Evolutionary conservation across 495 filamentous ascomycete species (phyloP), one percentile per base, ranked within the genome.

Genomic region (Xylaria telfairii): DNA sequence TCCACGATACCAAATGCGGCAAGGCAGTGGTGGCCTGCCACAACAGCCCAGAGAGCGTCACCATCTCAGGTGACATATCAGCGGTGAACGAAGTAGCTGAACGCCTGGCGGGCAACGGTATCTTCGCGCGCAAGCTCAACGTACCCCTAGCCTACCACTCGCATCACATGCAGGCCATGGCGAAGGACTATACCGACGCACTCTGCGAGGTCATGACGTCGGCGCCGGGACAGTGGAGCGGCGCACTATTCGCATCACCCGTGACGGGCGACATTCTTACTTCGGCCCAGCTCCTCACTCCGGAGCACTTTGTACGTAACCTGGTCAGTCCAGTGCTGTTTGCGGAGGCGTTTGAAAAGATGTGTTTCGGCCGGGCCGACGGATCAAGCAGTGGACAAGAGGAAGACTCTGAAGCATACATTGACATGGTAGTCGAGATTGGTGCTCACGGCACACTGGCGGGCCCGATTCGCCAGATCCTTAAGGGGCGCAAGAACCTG

Each of bases 101-200:
- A 1, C 47, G 68, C 19, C 34, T 83, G 0, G 70, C 80, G 42
- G 32, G 53, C 2, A 75, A 82, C 6, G 76, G 74, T 8, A 69
- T 81, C 57, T 85, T 82, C 75, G 79, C 74, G 0, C 65, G 83
- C 9, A 72, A 75, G 0, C 77, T 87, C 1, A 76, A 78, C 24
- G 81, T 85, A 1, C 72, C 77, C 5, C 71, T 73, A 0, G 84
- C 84, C 0, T 87, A 83, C 68, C 85, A 87, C 51, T 84, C 83
- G 0, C 71, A 74, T 39, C 84, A 86, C 71, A 85, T 86, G 83
- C 47, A 75, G 28, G 44, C 72, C 17, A 72, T 87, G 26, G 79
- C 80, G 0, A 72, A 79, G 5, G 75, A 76, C 2, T 86, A 86
- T 41, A 76, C 77, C 53, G 34, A 76, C 19, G 46, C 80, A 6